These are phyloP conservation scores for Marasmius oreades DNA, from an alignment of 1,284 basidiomycete genomes.

Conservation along the genomic window DNA sequence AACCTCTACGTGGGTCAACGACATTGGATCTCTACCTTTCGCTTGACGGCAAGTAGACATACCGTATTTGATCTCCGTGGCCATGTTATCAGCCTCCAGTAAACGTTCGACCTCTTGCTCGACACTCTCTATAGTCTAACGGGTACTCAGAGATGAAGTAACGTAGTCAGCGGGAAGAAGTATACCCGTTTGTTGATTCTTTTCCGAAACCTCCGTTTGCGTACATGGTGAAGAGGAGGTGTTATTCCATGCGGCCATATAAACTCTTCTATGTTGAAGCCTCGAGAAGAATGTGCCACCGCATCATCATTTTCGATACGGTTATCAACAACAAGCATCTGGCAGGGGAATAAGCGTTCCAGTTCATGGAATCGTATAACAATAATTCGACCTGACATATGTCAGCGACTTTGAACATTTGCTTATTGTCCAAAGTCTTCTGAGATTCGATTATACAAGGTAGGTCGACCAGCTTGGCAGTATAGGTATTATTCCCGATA, in stretches of 20 bases:
- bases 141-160: background rate
- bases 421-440: conserved; percentile 94
- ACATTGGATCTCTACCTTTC: conserved; percentile 4
- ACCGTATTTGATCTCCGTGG: conserved; percentile 80
- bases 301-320: conserved; percentile 71
- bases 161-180: conserved; percentile 10
- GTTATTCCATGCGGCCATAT: conserved; percentile 98
- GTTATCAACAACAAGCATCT: conserved; percentile 88
- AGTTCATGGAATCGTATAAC: conserved; percentile 7
- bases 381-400: conserved; percentile 79
- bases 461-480: conserved; percentile 94
- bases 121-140: conserved; percentile 90
- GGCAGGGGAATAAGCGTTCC: conserved; percentile 12
- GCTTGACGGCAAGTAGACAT: conserved; percentile 14
- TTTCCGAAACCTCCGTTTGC: conserved; percentile 93
- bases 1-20: conserved; percentile 46
- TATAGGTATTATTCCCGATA: conserved; percentile 77
- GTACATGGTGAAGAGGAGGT: conserved; percentile 87
- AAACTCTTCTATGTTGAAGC: conserved; percentile 92
- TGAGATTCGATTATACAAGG: conserved; percentile 95
- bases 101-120: conserved; percentile 95
- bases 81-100: conserved; percentile 82
- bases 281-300: conserved; percentile 50
- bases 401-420: conserved; percentile 98
- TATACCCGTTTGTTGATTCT: conserved; percentile 78